These are phyloP conservation scores for Penicillium sp. DNA, from an alignment of 2,329 filamentous ascomycete species.

Conservation along the genomic window DNA sequence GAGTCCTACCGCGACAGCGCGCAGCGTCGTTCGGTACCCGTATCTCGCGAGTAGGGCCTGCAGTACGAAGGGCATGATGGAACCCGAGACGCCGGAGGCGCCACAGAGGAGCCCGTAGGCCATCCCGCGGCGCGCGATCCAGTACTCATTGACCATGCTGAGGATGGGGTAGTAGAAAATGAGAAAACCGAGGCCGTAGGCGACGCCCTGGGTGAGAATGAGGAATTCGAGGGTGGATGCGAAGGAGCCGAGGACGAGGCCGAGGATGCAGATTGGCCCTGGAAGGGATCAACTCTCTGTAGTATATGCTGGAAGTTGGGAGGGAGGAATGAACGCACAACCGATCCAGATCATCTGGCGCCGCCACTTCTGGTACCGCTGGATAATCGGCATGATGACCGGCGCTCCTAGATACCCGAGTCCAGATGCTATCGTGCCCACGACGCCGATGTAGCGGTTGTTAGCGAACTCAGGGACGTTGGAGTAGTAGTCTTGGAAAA, in stretches of 20 bases:
- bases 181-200: slow-evolving; percentile 52
- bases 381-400: slow-evolving; percentile 1
- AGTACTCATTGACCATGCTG: slow-evolving; percentile 53
- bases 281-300: not conserved
- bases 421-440: slow-evolving; percentile 29
- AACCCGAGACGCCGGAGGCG: slow-evolving; percentile 44
- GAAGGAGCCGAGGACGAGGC: slow-evolving; percentile 25
- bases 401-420: slow-evolving; percentile 16
- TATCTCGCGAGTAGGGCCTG: slow-evolving; percentile 49
- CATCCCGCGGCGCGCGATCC: slow-evolving; percentile 53
- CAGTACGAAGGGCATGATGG: slow-evolving; percentile 52
- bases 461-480: slow-evolving; percentile 24
- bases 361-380: not conserved
- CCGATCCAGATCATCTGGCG: slow-evolving; percentile 11
- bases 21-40: slow-evolving; percentile 51
- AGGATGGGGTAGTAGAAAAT: slow-evolving; percentile 55
- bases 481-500: slow-evolving; percentile 31
- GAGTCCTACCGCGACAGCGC: slow-evolving; percentile 46
- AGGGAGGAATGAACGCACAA: not conserved
- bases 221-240: slow-evolving; percentile 30
- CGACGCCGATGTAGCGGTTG: slow-evolving; percentile 25
- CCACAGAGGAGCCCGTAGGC: slow-evolving; percentile 50
- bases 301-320: not conserved
- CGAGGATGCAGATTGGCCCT: not conserved
- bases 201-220: slow-evolving; percentile 33